Evolutionary conservation across 257 asterid species (phyloP), one percentile per base, ranked within the genome.

Genomic region (Rehmannia glutinosa): DNA sequence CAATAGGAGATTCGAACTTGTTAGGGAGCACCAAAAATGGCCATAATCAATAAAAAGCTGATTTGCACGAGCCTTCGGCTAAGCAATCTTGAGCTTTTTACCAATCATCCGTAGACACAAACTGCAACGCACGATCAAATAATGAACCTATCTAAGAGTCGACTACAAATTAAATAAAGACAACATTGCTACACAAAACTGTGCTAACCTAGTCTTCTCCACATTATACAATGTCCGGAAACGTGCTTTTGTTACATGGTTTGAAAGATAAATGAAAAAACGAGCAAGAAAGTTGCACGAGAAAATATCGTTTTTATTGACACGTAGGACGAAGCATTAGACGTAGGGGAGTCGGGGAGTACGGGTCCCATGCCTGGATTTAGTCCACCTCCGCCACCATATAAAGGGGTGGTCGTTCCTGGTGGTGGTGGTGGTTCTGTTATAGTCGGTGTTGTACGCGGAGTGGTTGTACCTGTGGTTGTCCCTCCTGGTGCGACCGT

Each of bases 391-490:
- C 85, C 84, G 33, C 62, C 57, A 27, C 81, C 77, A 54, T 62
- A 39, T 3, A 80, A 58, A 6, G 94, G 87, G 2, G 52, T 5
- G 4, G 71, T 53, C 36, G 71, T 55, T 23, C 72, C 77, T 2
- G 77, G 81, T 39, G 87, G 85, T 4, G 92, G 81, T 9, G 81
- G 82, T 5, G 85, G 84, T 33, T 42, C 59, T 12, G 3, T 56
- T 11, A 43, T 9, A 8, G 23, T 24, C 5, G 90, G 83, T 16
- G 62, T 74, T 1, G 62, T 27, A n/a, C 69, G 47, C 7, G 82
- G 74, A 5, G 73, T 61, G 27, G 73, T 73, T 4, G 78, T 47
- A 5, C 64, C 64, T 6, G 75, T 69, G 1, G 82, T 62, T 1
- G 75, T 62, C 6, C 66, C 50, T 7, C 80, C 78, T 12, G 76